Evolutionary conservation across 2,329 filamentous ascomycete species (phyloP).

Genomic region (Penicillium sp.): DNA sequence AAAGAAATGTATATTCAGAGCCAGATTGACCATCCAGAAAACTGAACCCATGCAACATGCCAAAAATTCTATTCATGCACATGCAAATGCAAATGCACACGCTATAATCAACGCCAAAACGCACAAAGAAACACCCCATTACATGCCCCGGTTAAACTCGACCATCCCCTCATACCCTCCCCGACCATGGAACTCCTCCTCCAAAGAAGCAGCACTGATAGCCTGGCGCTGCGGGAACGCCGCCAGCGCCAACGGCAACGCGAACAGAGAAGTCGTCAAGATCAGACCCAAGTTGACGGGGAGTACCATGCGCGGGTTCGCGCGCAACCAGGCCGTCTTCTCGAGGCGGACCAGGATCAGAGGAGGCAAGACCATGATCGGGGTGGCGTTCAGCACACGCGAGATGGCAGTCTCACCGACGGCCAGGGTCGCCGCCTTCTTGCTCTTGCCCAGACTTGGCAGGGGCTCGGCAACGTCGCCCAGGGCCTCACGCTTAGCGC

Average conservation of each 20-base stretch:
- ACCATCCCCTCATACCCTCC: conserved; percentile 80
- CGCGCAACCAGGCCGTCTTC: conserved; percentile 77
- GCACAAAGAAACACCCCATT: conserved; percentile 22
- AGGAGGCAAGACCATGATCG: conserved; percentile 95
- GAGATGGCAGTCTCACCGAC: conserved; percentile 92
- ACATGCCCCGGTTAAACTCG: conserved; percentile 97
- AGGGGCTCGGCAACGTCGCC: conserved; percentile 59
- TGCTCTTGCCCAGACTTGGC: conserved; percentile 78
- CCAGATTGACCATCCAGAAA: not conserved
- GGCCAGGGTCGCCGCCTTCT: conserved; percentile 82
- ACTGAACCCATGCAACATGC: not conserved
- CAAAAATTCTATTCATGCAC: conserved; percentile 6
- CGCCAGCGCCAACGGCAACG: conserved; percentile 83
- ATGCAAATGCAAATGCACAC: conserved; percentile 2
- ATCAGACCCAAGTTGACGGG: conserved; percentile 88
- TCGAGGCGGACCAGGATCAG: conserved; percentile 83
- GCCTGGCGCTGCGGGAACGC: conserved; percentile 91
- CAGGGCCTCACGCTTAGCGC: conserved; percentile 63
- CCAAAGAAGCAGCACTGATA: conserved; percentile 72
- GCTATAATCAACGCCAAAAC: not conserved
- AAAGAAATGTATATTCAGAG: not conserved
- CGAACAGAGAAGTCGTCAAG: conserved; percentile 81
- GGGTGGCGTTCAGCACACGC: conserved; percentile 88
- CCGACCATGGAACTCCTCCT: conserved; percentile 81
- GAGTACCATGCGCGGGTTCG: conserved; percentile 72